Conservation (phyloP, 1,284 basidiomycete species). For the Amylostereum areolatum region DNA sequence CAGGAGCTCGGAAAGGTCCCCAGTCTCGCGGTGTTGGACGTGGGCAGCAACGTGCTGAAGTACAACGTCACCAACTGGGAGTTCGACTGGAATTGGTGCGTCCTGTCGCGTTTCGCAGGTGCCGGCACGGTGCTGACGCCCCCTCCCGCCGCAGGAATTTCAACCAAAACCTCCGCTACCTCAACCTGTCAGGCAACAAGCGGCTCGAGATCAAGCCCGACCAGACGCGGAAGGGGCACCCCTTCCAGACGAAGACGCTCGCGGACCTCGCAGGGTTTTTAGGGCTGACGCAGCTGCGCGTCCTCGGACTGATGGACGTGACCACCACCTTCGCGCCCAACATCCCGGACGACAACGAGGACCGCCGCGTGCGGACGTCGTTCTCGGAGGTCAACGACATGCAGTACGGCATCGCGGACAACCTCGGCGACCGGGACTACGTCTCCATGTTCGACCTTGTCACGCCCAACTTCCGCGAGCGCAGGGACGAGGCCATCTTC, state of each 20-base stretch:
- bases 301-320: conserved; percentile 97
- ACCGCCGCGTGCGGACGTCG: conserved; percentile 90
- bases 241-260: conserved; percentile 20
- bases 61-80: conserved; percentile 99
- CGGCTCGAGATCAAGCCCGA: conserved; percentile 82
- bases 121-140: not conserved
- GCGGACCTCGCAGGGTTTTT: conserved; percentile 80
- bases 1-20: conserved; percentile 85
- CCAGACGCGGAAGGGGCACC: conserved; percentile 29
- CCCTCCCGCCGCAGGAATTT: conserved; percentile 72
- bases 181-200: conserved; percentile 86
- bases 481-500: conserved; percentile 84
- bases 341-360: conserved; percentile 88
- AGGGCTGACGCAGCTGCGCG: conserved; percentile 74
- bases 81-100: conserved; percentile 99
- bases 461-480: conserved; percentile 80
- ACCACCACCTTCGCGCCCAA: conserved; percentile 77
- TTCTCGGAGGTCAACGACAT: conserved; percentile 88
- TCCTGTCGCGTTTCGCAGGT: conserved; percentile 6
- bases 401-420: conserved; percentile 96
- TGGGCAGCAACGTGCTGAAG: conserved; percentile 91
- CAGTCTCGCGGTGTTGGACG: conserved; percentile 82
- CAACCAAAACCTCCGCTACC: conserved; percentile 89
- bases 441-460: conserved; percentile 93
- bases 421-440: conserved; percentile 74